These are phyloP conservation scores for Pyrenophora graminea DNA, from an alignment of 2,329 filamentous ascomycete species.

Conservation along the genomic window DNA sequence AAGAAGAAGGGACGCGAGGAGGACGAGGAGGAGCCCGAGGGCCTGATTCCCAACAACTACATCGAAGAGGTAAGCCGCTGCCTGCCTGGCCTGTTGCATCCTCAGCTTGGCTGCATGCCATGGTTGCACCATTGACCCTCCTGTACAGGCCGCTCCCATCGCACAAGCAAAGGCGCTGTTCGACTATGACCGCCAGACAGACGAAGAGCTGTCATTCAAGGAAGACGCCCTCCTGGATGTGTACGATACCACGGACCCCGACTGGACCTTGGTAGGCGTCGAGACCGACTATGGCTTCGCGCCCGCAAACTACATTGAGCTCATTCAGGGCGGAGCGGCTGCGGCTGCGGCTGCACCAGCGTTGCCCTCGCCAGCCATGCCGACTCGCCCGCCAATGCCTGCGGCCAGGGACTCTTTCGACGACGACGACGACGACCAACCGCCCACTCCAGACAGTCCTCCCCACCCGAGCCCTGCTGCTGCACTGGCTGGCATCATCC, in stretches of 20 bases:
- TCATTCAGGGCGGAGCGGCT: constrained; percentile 56
- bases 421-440: constrained; percentile 45
- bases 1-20: constrained; percentile 81
- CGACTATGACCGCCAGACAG: constrained; percentile 95
- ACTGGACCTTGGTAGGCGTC: constrained; percentile 91
- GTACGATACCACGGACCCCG: constrained; percentile 87
- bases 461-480: constrained; percentile 60
- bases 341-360: constrained; percentile 32
- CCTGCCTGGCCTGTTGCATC: background rate
- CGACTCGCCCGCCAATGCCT: constrained; percentile 44
- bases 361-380: constrained; percentile 53
- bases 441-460: constrained; percentile 52
- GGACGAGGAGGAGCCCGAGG: constrained; percentile 88
- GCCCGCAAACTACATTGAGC: constrained; percentile 92
- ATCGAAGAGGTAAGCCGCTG: constrained; percentile 73
- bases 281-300: constrained; percentile 91
- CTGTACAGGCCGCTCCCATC: constrained; percentile 60
- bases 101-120: background rate
- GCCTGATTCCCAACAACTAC: constrained; percentile 92
- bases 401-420: constrained; percentile 52
- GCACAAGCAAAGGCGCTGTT: constrained; percentile 88
- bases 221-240: constrained; percentile 84
- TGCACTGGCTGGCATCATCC: constrained; percentile 60
- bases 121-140: constrained; percentile 11
- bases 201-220: constrained; percentile 94